Evolutionary conservation across 2,329 filamentous ascomycete species (phyloP).

Genomic region (Diaporthe citriasiana): DNA sequence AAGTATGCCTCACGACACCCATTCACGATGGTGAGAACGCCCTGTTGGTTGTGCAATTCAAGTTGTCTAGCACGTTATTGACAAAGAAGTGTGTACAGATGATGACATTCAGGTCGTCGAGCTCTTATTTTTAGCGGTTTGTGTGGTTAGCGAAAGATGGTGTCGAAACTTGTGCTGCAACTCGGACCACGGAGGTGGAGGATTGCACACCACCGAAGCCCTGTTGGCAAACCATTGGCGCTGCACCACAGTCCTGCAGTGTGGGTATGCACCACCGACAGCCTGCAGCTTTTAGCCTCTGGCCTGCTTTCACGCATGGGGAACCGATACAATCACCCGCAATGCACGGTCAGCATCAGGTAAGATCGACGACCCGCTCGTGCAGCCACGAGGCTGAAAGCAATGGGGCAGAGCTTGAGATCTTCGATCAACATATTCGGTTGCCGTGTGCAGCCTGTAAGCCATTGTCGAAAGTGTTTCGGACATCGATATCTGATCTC

Average conservation of each 20-base stretch:
- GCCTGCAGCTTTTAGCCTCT: neutral
- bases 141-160: neutral
- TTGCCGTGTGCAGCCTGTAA: neutral
- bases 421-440: neutral
- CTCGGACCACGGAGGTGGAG: no score
- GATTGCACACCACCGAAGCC: neutral
- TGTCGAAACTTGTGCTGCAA: neutral
- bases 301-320: neutral
- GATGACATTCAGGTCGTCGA: neutral
- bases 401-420: no score
- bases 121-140: no score
- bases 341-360: neutral
- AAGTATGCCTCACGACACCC: neutral
- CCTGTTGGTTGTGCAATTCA: neutral
- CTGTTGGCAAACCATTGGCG: neutral
- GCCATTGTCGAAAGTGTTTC: neutral
- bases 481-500: neutral
- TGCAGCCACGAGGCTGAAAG: constrained; percentile 5
- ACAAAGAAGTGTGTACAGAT: neutral
- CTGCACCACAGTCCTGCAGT: neutral
- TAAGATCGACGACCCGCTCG: neutral
- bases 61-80: neutral
- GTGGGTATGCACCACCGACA: neutral
- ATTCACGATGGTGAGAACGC: neutral
- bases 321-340: neutral